These are phyloP conservation scores for Harrya chromipes DNA, from an alignment of 768 basidiomycete species.

Conservation along the genomic window DNA sequence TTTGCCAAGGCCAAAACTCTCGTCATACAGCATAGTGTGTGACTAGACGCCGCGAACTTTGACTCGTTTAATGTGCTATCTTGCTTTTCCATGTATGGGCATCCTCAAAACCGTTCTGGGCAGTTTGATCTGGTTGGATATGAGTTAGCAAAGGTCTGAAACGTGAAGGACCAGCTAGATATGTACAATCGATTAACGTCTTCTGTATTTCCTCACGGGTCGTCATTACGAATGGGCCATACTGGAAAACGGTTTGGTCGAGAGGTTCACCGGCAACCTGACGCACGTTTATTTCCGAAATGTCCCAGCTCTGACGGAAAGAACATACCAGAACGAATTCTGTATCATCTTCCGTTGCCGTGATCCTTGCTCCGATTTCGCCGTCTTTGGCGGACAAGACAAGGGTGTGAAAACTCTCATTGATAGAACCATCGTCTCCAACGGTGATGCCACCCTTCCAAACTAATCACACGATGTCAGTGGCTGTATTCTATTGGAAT, in stretches of 20 bases:
- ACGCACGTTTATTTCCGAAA: slow-evolving; percentile 3
- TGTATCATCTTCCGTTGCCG: slow-evolving; percentile 56
- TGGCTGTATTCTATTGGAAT: neutral
- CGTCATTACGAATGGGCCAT: slow-evolving; percentile 88
- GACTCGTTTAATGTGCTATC: slow-evolving; percentile 46
- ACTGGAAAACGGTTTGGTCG: slow-evolving; percentile 83
- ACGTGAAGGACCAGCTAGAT: neutral
- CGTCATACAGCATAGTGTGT: neutral
- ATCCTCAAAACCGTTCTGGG: slow-evolving; percentile 87
- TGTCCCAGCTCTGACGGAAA: neutral
- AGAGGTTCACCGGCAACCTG: slow-evolving; percentile 86
- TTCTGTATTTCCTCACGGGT: slow-evolving; percentile 74
- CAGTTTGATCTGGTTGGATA: slow-evolving; percentile 55
- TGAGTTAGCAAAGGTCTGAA: slow-evolving; percentile 1
- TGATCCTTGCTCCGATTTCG: slow-evolving; percentile 69
- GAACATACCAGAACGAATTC: slow-evolving; percentile 67
- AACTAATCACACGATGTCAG: slow-evolving; percentile 18
- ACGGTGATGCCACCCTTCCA: slow-evolving; percentile 58
- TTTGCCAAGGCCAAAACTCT: neutral
- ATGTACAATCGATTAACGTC: slow-evolving; percentile 77
- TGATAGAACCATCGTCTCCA: slow-evolving; percentile 45
- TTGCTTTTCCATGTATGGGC: slow-evolving; percentile 84
- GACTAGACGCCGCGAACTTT: neutral
- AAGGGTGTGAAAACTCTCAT: slow-evolving; percentile 72
- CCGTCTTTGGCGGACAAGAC: slow-evolving; percentile 63